phyloP scores from a whole-genome alignment of 768 basidiomycete genomes.

The Russula griseocarnosa region DNA sequence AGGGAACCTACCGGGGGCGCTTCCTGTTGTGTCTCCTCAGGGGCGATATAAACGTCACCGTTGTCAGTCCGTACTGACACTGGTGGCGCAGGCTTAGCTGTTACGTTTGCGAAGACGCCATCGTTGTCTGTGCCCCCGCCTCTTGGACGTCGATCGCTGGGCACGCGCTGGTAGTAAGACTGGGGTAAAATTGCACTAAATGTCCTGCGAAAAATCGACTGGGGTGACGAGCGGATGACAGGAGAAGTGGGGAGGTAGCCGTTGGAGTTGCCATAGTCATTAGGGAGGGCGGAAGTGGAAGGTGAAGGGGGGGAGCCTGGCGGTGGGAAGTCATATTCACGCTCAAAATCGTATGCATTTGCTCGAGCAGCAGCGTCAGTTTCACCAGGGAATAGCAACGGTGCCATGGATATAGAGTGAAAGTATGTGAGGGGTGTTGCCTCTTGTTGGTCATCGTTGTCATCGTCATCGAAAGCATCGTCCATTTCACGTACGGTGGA shows the following conservation, averaged over 20 bases:
- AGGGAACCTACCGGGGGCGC: constrained; percentile 73
- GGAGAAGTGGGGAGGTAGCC: constrained; percentile 55
- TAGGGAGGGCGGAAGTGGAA: constrained; percentile 55
- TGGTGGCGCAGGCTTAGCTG: constrained; percentile 69
- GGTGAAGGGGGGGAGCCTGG: constrained; percentile 73
- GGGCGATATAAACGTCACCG: constrained; percentile 59
- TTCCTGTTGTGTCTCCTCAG: constrained; percentile 78
- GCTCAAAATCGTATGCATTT: constrained; percentile 73
- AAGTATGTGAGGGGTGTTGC: constrained; percentile 40
- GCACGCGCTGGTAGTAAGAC: constrained; percentile 60
- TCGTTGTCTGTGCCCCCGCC: constrained; percentile 82
- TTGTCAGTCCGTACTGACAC: constrained; percentile 47
- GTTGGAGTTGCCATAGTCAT: constrained; percentile 70
- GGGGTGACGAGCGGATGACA: constrained; percentile 36
- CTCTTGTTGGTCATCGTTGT: constrained; percentile 42
- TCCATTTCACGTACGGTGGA: constrained; percentile 61
- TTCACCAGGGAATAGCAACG: constrained; percentile 28
- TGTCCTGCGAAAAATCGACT: constrained; percentile 55
- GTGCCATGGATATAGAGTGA: constrained; percentile 35
- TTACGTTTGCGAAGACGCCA: constrained; percentile 93
- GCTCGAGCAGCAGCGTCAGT: constrained; percentile 30
- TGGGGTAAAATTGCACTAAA: constrained; percentile 61
- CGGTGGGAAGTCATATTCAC: constrained; percentile 71
- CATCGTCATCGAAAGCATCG: constrained; percentile 70
- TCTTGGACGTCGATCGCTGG: constrained; percentile 39